Evolutionary conservation across 306 rosid genomes (phyloP).

Genomic region (Crotalaria pallida): DNA sequence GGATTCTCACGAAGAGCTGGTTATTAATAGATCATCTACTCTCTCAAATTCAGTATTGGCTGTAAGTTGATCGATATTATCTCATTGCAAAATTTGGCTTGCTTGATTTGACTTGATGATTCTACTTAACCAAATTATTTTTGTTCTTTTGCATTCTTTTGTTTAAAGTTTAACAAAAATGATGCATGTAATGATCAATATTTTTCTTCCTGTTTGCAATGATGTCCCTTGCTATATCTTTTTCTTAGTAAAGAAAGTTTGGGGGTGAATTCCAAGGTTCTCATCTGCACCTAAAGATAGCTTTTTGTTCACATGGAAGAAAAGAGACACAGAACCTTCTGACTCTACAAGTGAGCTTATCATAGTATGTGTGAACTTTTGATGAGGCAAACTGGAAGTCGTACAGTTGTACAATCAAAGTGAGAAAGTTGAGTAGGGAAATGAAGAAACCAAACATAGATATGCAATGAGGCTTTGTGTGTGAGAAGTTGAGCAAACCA

Average conservation of each 20-base stretch:
- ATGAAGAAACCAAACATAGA: not conserved
- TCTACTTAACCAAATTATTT: not conserved
- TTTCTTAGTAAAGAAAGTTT: not conserved
- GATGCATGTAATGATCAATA: not conserved
- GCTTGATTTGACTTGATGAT: slow-evolving; percentile 3
- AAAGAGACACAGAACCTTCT: not conserved
- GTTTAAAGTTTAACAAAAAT: not conserved
- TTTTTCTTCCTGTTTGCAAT: not conserved
- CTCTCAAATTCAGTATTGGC: slow-evolving; percentile 70
- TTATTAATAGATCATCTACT: slow-evolving; percentile 59
- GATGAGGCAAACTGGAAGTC: not conserved
- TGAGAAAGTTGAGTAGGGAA: not conserved
- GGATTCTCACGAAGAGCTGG: slow-evolving; percentile 37
- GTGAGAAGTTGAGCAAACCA: not conserved
- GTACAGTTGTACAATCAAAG: not conserved
- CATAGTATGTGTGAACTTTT: not conserved
- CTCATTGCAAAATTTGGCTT: not conserved
- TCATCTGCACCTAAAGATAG: not conserved
- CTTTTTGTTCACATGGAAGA: not conserved
- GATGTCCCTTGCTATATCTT: not conserved
- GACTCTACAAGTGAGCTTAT: not conserved
- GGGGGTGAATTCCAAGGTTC: not conserved
- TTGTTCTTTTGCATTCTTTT: not conserved
- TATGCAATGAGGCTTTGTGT: not conserved
- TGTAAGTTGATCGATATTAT: slow-evolving; percentile 40